These are phyloP conservation scores for Diatrype stigma DNA, from an alignment of 2,329 filamentous ascomycete genomes.

Conservation along the genomic window DNA sequence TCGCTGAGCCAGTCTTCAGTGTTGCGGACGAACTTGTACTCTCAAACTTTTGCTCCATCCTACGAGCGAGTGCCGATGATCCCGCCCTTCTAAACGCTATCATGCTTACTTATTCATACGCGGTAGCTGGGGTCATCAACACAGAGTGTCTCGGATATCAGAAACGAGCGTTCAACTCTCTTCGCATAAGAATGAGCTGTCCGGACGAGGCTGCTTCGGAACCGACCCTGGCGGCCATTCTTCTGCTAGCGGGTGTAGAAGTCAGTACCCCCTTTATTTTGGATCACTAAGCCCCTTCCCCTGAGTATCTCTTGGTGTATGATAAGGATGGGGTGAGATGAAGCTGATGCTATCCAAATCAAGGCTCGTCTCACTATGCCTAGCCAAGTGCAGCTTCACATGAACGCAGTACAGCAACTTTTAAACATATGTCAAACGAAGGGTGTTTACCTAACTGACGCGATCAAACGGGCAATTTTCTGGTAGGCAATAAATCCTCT, in stretches of 20 bases:
- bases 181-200: conserved; percentile 31
- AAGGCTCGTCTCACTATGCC: conserved; percentile 34
- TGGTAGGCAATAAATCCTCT: conserved; percentile 27
- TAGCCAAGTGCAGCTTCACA: conserved; percentile 36
- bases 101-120: conserved; percentile 36
- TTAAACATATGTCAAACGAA: conserved; percentile 27
- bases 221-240: conserved; percentile 37
- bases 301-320: background rate
- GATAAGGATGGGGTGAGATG: background rate
- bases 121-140: conserved; percentile 22
- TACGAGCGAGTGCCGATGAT: conserved; percentile 30
- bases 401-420: conserved; percentile 33
- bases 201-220: conserved; percentile 24
- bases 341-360: conserved; percentile 3
- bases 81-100: conserved; percentile 34
- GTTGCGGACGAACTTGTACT: conserved; percentile 31
- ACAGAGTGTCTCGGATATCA: conserved; percentile 33
- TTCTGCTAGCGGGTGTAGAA: conserved; percentile 38
- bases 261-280: conserved; percentile 20
- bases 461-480: conserved; percentile 42
- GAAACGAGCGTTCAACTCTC: conserved; percentile 24
- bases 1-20: conserved; percentile 34
- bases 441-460: conserved; percentile 27
- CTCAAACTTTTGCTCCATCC: conserved; percentile 33
- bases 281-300: too few relatives aligned